Percentiles rank a stretch among this genome's conserved stretches.
These are phyloP conservation scores for Nemophila menziesii DNA, from an alignment of 257 asterid species.

Conservation along the genomic window DNA sequence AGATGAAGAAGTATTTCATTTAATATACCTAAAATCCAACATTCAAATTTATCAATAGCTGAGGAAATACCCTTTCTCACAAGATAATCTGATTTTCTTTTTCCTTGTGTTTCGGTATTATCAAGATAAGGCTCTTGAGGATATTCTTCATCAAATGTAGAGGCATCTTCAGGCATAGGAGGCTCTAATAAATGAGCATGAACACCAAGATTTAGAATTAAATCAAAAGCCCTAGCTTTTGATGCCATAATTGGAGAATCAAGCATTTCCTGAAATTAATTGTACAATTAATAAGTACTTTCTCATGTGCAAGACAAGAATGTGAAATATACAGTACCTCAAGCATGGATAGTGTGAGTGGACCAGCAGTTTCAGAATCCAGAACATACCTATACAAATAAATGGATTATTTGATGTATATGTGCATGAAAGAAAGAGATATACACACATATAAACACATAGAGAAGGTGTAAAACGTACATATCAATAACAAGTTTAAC, in stretches of 20 bases:
- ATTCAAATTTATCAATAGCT: slow-evolving; percentile 80
- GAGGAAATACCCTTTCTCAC: slow-evolving; percentile 39
- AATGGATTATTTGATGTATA: neutral
- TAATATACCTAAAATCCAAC: slow-evolving; percentile 97
- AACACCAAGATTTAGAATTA: slow-evolving; percentile 91
- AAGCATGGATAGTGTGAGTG: slow-evolving; percentile 85
- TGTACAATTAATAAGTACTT: slow-evolving; percentile 14
- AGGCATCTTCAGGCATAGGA: slow-evolving; percentile 61
- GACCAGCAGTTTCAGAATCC: slow-evolving; percentile 91
- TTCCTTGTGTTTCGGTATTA: slow-evolving; percentile 48
- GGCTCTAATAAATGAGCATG: slow-evolving; percentile 98
- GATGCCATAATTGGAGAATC: slow-evolving; percentile 72
- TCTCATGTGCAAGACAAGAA: neutral
- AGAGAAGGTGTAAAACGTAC: slow-evolving; percentile 39
- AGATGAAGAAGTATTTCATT: slow-evolving; percentile 92
- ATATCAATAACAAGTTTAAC: slow-evolving; percentile 97
- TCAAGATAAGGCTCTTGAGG: slow-evolving; percentile 61
- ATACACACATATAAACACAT: slow-evolving; percentile 5
- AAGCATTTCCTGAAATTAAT: slow-evolving; percentile 71
- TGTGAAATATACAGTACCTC: slow-evolving; percentile 47
- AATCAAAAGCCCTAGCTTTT: slow-evolving; percentile 89
- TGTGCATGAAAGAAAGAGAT: neutral
- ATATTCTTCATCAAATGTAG: slow-evolving; percentile 68
- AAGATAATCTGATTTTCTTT: slow-evolving; percentile 32
- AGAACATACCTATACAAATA: slow-evolving; percentile 80